phyloP scores from a whole-genome alignment of 2,329 filamentous ascomycete genomes.

The Cladosporium sp. region DNA sequence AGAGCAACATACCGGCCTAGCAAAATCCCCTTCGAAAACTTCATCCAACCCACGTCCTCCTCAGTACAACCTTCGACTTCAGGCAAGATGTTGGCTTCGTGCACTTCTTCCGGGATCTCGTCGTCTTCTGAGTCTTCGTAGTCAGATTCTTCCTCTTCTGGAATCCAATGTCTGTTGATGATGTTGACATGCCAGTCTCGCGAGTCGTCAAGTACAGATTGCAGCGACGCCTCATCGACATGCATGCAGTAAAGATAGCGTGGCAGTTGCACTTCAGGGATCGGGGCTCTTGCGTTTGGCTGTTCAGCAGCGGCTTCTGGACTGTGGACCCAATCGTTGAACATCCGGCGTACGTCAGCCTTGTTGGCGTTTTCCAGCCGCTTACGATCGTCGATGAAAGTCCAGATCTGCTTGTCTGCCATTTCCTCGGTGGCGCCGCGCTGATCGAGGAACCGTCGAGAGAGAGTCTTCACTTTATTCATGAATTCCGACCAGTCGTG shows the following conservation, averaged over 20 bases:
- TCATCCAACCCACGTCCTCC: not conserved
- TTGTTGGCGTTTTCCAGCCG: not conserved
- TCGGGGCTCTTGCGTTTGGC: not conserved
- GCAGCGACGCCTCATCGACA: not conserved
- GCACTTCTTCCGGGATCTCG: not conserved
- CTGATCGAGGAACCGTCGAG: not conserved
- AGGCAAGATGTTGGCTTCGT: not conserved
- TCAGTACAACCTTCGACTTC: not conserved
- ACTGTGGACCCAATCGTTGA: not conserved
- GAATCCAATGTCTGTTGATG: not conserved
- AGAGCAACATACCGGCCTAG: not conserved
- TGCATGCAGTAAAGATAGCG: not conserved
- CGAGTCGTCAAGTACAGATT: not conserved
- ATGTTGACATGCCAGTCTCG: not conserved
- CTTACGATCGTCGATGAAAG: not conserved
- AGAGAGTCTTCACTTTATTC: not conserved
- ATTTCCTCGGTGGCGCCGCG: not conserved
- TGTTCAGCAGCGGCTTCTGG: not conserved
- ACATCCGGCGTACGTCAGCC: not conserved
- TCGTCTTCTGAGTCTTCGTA: not conserved
- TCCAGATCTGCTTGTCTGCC: not conserved
- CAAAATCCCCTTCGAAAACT: not conserved
- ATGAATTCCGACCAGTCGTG: constrained; percentile 14
- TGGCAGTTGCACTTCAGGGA: not conserved
- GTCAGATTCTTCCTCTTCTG: not conserved